Conservation (phyloP, 139 green algal species). For the Microglena sp. region DNA sequence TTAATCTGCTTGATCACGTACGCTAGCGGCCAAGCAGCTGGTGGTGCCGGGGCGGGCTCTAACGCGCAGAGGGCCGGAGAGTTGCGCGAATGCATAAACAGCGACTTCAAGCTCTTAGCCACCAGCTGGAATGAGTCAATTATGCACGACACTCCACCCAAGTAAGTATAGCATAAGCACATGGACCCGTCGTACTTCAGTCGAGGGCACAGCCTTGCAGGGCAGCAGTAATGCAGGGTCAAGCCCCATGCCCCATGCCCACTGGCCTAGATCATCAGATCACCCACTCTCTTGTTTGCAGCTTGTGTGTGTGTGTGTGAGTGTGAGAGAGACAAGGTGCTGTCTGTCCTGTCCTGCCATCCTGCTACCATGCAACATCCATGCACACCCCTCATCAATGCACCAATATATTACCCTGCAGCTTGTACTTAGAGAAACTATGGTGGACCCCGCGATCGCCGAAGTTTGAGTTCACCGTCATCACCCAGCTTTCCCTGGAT, state of each 20-base stretch:
- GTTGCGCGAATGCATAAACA: background rate
- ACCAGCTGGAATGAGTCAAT: slow-evolving; percentile 8
- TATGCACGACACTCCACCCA: background rate
- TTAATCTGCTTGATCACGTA: too few species aligned
- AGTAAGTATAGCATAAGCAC: background rate
- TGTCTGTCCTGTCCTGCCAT: background rate
- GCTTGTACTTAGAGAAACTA: slow-evolving; percentile 19
- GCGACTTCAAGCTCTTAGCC: background rate
- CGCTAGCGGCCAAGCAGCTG: too few species aligned
- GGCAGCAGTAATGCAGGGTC: too few species aligned
- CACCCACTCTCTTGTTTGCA: background rate
- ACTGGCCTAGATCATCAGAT: background rate
- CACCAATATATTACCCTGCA: slow-evolving; percentile 4
- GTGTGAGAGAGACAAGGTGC: background rate
- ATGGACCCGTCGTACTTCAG: background rate
- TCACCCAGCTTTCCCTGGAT: slow-evolving; percentile 31
- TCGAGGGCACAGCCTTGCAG: too few species aligned
- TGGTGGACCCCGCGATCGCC: slow-evolving; percentile 6
- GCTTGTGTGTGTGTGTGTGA: background rate
- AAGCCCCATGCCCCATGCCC: too few species aligned
- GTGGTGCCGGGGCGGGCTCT: too few species aligned
- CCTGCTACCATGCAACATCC: background rate
- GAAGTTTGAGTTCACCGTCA: slow-evolving; percentile 19
- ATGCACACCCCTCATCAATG: background rate
- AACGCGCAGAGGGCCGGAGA: too few species aligned